Base-by-base conservation (phyloP, 1,284 basidiomycete species). In the Heterobasidion parviporum region DNA sequence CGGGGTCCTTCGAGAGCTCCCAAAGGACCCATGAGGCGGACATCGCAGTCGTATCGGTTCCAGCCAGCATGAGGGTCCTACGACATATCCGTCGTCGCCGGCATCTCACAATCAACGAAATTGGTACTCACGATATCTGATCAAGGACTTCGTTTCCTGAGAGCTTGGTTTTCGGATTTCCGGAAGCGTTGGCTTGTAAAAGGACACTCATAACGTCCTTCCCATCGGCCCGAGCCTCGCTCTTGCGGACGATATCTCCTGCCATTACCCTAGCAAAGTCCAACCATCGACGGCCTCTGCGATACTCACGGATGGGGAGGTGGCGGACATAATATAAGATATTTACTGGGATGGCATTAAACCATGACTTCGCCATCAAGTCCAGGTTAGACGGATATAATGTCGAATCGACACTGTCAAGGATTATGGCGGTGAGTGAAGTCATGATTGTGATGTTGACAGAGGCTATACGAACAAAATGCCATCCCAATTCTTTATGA, bases 31-130 rank as follows among this genome's bases (percentile, higher is more conserved):
- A 80, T 53, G 64, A 66, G 53, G 76, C 54, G 3, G 72, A 68
- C 47, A 68, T 75, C 14, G 78, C 71, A 0, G 76, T 78, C 1
- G 82, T 81, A 59, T 83, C 80, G 56, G 83, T 77, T 0, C 83
- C 78, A 12, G 75, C 72, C 55, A 74, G 61, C 36, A 68, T 63
- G 54, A 71, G 57, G 7, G 65, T 67, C 51, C 61, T 67, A 36
- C n/a, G 20, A 16, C n/a, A 10, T 48, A 5, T 48, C n/a, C 10
- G 6, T 20, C 16, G 18, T 35, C 78, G 59, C 38, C 77, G 67
- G 26, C 12, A 48, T 59, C 55, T 36, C 34, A 20, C 35, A 6
- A 70, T 73, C 15, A 16, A 14, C 5, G 16, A 26, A 41, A 41
- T 12, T 41, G 38, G 38, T 12, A 41, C 53, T 16, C n/a, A 54